Base-by-base conservation (phyloP, 1,284 basidiomycete species). In the Pyrrhoderma noxium region DNA sequence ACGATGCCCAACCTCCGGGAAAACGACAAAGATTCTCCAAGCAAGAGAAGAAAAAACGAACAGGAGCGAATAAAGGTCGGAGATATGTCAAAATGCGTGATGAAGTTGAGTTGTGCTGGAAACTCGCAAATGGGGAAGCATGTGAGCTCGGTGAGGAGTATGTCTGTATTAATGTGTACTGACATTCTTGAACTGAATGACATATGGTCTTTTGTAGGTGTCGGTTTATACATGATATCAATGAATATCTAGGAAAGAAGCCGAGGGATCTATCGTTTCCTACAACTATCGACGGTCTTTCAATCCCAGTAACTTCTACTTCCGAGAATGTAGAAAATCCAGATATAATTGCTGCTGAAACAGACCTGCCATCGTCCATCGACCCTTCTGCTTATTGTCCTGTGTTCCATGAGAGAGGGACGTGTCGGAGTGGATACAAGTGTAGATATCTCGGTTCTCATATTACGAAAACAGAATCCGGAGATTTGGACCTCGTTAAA, bases 361-460 rank as follows among this genome's bases (percentile, higher is more conserved):
- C 48, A 3, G 49, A 41, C 27, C 40, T 43, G 7, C 49, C 53
- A 7, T 61, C 72, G 1, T 76, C 76, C 5, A 55, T 82, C 25
- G 73, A 81, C 59, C 60, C 66, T 11, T 65, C 64, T 14, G 79
- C 79, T 0, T 67, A 61, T 1, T 97, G 93, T 60, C 89, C 92
- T 1, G 74, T 85, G 3, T 93, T 81, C 60, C 70, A 74, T 23
- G 80, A 82, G 56, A 74, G 76, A 3, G 94, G 94, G 0, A 78
- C 85, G 61, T 98, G 94, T 68, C 82, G 83, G 47, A 81, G 80
- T 57, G 95, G 92, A 3, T 85, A 90, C 69, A 89, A 91, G 65
- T 99, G 95, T 64, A 82, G 95, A 1, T 96, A 89, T 68, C 77
- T 96, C 2, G 85, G 87, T 9, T 83, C 79, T 0, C 95, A 98